Evolutionary conservation across 2,329 filamentous ascomycete species (phyloP), one percentile per base, ranked within the genome.

Genomic region (Didymella pinodella): DNA sequence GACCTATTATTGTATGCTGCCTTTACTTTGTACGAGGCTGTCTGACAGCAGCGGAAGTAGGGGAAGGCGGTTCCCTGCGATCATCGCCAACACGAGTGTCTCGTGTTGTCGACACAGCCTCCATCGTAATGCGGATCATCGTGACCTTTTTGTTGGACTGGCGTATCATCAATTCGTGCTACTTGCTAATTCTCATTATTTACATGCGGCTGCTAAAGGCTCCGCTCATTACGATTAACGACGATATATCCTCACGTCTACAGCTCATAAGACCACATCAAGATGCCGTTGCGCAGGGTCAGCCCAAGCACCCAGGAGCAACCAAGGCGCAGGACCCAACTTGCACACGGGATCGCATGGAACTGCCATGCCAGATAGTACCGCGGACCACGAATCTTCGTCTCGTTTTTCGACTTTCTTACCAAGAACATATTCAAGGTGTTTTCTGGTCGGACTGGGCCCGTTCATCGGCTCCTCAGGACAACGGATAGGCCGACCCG

Each of bases 211-310:
- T 56, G 57, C 50, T 40, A 44, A 51, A 36, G 29, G 16, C 56
- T 50, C 48, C 26, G 48, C 32, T 48, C 29, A 62, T 62, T 62
- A 62, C 50, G 45, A 58, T 58, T 62, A 55, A 58, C 40, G 43
- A 58, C 40, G 47, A 56, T 54, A 40, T 41, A 32, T 50, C 48
- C 22, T 46, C 48, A 49, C 56, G 56, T 54, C 56, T 58, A 28
- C 18, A 46, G 12, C 31, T 53, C 38, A 48, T 53, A 31, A 48
- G n/a, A 47, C 44, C 43, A 43, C 29, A 25, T 40, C 38, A 49
- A 49, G 31, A 41, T 47, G 7, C 41, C 36, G 28, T 22, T 50
- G 25, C 28, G 36, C 22, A 26, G 28, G 28, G 29, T 54, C 31
- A 28, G 36, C 16, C 43, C 50, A 46, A 47, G 36, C 38, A 11